Evolutionary conservation across 2,329 filamentous ascomycete species (phyloP).

Genomic region (Trichoderma atroviride): DNA sequence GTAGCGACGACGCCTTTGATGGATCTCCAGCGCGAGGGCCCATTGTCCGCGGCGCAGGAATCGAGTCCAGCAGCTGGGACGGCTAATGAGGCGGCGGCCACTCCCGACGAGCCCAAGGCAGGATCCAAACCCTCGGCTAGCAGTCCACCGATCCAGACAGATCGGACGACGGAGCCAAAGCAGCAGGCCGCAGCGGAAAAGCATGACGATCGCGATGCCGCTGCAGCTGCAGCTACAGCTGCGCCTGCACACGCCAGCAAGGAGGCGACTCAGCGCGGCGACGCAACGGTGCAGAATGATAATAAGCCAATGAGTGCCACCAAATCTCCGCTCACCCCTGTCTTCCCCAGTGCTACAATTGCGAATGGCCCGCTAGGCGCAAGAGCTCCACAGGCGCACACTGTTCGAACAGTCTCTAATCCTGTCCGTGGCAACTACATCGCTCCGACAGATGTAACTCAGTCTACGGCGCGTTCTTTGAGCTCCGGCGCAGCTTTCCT

Average conservation of each 20-base stretch:
- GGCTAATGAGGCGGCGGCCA: slow-evolving; percentile 34
- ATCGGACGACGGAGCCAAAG: slow-evolving; percentile 42
- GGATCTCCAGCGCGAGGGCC: background rate
- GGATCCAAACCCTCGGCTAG: slow-evolving; percentile 40
- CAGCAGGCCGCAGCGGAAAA: slow-evolving; percentile 42
- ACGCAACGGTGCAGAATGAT: slow-evolving; percentile 73
- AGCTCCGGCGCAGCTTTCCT: slow-evolving; percentile 61
- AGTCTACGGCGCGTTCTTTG: slow-evolving; percentile 54
- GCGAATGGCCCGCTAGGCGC: slow-evolving; percentile 22
- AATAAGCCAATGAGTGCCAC: slow-evolving; percentile 78
- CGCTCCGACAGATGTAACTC: slow-evolving; percentile 49
- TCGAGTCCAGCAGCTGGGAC: slow-evolving; percentile 13
- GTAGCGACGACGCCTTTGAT: slow-evolving; percentile 13
- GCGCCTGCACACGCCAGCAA: slow-evolving; percentile 52
- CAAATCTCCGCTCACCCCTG: slow-evolving; percentile 78
- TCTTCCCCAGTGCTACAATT: slow-evolving; percentile 48
- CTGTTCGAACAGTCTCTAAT: slow-evolving; percentile 53
- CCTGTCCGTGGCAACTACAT: slow-evolving; percentile 49
- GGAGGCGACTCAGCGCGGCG: slow-evolving; percentile 67
- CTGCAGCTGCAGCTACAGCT: background rate
- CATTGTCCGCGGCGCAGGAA: slow-evolving; percentile 2
- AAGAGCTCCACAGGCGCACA: slow-evolving; percentile 33
- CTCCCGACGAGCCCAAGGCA: slow-evolving; percentile 35
- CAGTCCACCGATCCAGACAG: slow-evolving; percentile 57
- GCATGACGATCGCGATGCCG: slow-evolving; percentile 73